Evolutionary conservation across 2,329 filamentous ascomycete species (phyloP), one percentile per base, ranked within the genome.

Genomic region (Biscogniauxia mediterranea): DNA sequence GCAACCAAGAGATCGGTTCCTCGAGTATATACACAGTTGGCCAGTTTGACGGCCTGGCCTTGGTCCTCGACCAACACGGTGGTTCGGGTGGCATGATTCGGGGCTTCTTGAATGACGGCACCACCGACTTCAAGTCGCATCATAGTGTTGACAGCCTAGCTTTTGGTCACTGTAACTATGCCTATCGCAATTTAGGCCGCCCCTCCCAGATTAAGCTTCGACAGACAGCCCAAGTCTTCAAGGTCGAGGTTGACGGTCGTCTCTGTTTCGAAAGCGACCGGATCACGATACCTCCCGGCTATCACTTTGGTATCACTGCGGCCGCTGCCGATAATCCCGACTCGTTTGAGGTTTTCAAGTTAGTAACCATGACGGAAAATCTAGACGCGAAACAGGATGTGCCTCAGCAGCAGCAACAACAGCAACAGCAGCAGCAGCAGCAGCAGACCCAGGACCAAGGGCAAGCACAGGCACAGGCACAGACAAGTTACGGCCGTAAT

Each of bases 21-120:
- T 84, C 86, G 66, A 96, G 91, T 76, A 86, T 97, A 68, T 97
- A 97, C 78, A 95, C 90, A 0, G 89, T 89, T 9, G 86, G 86
- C 58, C 86, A 85, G 68, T 99, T 97, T 70, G 94, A 98, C 70
- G 95, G 95, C n/a, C 80, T 99, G 67, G 93, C 87, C 38, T 79
- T 99, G 60, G 89, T 96, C 23, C 77, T 99, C 58, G 94, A 98
- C 77, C 88, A 90, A 64, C 90, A 95, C 71, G 89, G 91, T 58
- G 89, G 92, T 52, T 77, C 79, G 2, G 88, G 87, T 56, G 95
- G 95, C 67, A 93, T 89, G 77, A 83, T 99, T 66, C 86, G 95
- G 61, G 95, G 91, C 19, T 99, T 98, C 80, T 80, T 99, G 67
- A 99, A 98, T 78, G 95, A 98, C 75, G 94, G 93, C 55, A 85